Percentiles rank a stretch among this genome's conserved stretches.
phyloP scores from a whole-genome alignment of 2,329 filamentous ascomycete species.

The Aspergillus fischeri region DNA sequence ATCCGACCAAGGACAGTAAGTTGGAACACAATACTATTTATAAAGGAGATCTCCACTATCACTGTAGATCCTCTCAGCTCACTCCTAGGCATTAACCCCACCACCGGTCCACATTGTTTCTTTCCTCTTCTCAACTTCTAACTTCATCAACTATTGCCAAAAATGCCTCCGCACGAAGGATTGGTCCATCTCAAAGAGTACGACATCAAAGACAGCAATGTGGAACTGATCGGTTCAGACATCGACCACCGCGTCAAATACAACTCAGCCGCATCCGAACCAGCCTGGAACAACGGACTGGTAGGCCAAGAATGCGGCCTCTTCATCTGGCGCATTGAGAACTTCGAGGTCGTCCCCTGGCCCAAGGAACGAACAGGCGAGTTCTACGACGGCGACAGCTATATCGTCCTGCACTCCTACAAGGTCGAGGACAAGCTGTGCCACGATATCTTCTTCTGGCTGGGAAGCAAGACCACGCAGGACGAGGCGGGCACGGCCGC shows the following conservation, averaged over 20 bases:
- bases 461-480: conserved; percentile 61
- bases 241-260: conserved; percentile 67
- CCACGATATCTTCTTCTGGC: conserved; percentile 69
- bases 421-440: conserved; percentile 49
- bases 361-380: conserved; percentile 54
- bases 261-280: conserved; percentile 61
- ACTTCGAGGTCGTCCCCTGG: conserved; percentile 62
- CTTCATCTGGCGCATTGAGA: conserved; percentile 62
- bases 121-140: neutral
- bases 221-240: conserved; percentile 60
- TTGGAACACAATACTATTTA: too few species aligned
- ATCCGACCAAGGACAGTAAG: too few species aligned
- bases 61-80: too few species aligned
- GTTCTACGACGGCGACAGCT: conserved; percentile 66
- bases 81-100: neutral
- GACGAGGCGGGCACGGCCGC: conserved; percentile 66
- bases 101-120: neutral
- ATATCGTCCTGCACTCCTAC: conserved; percentile 60
- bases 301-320: conserved; percentile 55
- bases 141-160: conserved; percentile 7
- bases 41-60: too few species aligned
- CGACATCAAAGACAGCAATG: conserved; percentile 65
- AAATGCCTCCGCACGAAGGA: conserved; percentile 59
- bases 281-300: conserved; percentile 60
- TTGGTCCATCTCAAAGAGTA: conserved; percentile 62